Evolutionary conservation across 345 rosid genomes (phyloP), one percentile per base, ranked within the genome.

Genomic region (Rhizophora mangle): DNA sequence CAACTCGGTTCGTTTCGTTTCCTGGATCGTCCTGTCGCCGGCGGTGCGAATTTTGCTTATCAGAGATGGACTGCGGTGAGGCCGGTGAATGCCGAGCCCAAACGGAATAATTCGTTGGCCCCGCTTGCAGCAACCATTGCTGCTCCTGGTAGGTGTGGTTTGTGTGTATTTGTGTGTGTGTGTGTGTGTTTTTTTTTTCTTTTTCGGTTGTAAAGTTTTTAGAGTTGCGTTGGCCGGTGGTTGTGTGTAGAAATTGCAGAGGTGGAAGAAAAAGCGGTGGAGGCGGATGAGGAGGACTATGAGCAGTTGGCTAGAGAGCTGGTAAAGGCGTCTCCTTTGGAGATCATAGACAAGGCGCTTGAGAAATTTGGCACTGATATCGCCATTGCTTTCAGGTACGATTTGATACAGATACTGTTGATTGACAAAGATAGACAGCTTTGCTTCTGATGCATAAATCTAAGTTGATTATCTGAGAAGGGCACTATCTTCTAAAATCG

Each of bases 321-420:
- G 24, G 78, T 64, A 34, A 76, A 78, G 54, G 94, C 96, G 63
- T 94, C 98, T 67, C 96, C 98, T 30, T 90, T 94, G 67, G 96
- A 88, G 67, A 84, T 94, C 66, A 86, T 91, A 87, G 97, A 94
- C 22, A 91, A 82, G 76, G 98, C 97, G 20, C 85, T 94, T 5
- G 90, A 86, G 79, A 85, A 73, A 75, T 94, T 94, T 39, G 97
- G 98, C 36, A 62, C 80, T 39, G 89, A 91, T 29, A 94, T 94
- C 37, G 98, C 97, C 3, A 89, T 94, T 55, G 98, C 98, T 49
- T 94, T 94, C 85, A 94, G 96, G 98, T 91, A 1, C 19, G 18
- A 43, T 43, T 43, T 3, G 19, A 43, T 13, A 11, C 5, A 19
- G 49, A 0, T 34, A 8, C 37, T 34, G 37, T 5, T 8, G 37